Conservation (phyloP, 495 filamentous ascomycete genomes). For the Penicillium lagena region DNA sequence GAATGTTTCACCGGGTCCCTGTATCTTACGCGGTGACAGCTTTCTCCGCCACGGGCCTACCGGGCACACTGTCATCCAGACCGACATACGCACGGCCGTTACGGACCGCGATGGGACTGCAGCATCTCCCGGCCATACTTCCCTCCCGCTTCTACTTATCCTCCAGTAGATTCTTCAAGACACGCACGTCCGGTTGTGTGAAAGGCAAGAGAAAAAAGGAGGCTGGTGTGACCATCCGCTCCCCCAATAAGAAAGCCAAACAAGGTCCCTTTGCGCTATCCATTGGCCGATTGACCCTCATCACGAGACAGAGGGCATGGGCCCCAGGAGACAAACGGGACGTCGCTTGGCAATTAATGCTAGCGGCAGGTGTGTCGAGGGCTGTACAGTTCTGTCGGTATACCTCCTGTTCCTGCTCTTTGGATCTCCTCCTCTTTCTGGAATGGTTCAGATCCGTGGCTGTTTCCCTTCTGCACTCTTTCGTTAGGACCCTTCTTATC, state of each 20-base stretch:
- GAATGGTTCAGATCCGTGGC: constrained; percentile 7
- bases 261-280: not conserved
- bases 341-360: constrained; percentile 5
- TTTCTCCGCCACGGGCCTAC: not conserved
- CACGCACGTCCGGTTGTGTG: constrained; percentile 18
- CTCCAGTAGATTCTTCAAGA: constrained; percentile 10
- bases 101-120: constrained; percentile 19
- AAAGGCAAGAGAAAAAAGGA: constrained; percentile 7
- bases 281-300: constrained; percentile 9
- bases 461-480: constrained; percentile 4
- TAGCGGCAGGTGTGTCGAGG: constrained; percentile 4
- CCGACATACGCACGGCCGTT: constrained; percentile 8
- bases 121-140: constrained; percentile 11
- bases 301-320: constrained; percentile 17
- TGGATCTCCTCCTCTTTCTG: constrained; percentile 9
- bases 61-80: not conserved
- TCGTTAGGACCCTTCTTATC: constrained; percentile 10
- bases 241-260: constrained; percentile 11
- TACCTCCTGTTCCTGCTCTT: not conserved
- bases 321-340: constrained; percentile 8
- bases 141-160: not conserved
- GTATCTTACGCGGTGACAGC: too few species aligned
- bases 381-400: not conserved
- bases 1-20: too few species aligned
- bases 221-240: constrained; percentile 14